A percentile compares a stretch with the other conserved stretches of the same genome.
phyloP scores from a whole-genome alignment of 257 asterid species.

The Cordia subcordata region DNA sequence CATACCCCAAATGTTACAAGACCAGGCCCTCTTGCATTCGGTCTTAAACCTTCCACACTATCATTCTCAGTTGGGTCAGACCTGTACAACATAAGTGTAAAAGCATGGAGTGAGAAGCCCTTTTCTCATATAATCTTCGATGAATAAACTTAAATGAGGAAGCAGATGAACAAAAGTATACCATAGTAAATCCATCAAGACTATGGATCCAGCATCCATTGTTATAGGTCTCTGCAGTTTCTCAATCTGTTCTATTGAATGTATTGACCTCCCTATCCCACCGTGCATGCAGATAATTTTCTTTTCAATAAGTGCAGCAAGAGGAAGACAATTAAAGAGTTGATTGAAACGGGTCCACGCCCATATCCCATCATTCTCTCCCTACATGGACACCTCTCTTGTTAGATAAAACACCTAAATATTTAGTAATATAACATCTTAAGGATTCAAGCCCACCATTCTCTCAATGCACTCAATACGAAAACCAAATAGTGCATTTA shows the following conservation, averaged over 20 bases:
- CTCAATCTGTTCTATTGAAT: constrained; percentile 92
- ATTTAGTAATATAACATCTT: neutral
- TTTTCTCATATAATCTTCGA: neutral
- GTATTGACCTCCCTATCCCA: constrained; percentile 96
- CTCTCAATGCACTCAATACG: constrained; percentile 99
- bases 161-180: constrained; percentile 27
- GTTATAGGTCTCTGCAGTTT: constrained; percentile 98
- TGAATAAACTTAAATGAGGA: neutral
- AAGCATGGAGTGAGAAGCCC: constrained; percentile 1
- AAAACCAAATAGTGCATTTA: constrained; percentile 96
- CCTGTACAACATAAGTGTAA: constrained; percentile 42
- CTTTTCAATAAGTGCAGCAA: constrained; percentile 97
- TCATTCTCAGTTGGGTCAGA: constrained; percentile 99
- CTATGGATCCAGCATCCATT: constrained; percentile 97
- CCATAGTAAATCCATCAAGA: constrained; percentile 98
- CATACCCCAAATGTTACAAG: constrained; percentile 98
- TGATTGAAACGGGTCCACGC: constrained; percentile 99
- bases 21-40: constrained; percentile 99
- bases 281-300: constrained; percentile 99
- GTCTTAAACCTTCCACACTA: constrained; percentile 94
- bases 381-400: constrained; percentile 45
- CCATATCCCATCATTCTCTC: constrained; percentile 98
- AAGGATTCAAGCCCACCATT: constrained; percentile 56
- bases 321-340: constrained; percentile 90
- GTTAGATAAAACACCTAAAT: constrained; percentile 4